A percentile compares a stretch with the other conserved stretches of the same genome.
Conservation (phyloP, 169 alveolate genomes). For the Perkinsus marinus region DNA sequence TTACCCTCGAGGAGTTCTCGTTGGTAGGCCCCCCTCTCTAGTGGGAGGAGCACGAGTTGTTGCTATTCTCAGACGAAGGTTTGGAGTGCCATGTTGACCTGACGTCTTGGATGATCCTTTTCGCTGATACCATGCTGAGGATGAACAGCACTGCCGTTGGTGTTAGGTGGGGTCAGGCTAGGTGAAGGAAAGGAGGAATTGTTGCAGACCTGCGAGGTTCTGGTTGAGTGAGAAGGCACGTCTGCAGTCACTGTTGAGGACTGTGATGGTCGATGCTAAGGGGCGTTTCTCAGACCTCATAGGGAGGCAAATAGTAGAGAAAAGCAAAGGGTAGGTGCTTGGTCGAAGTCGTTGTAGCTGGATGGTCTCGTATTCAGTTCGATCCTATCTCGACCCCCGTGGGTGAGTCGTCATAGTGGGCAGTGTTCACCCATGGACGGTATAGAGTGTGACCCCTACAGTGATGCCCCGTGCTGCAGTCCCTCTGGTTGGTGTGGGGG, state of each 20-base stretch:
- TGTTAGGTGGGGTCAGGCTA: neutral
- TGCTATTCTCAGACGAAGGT: slow-evolving; percentile 12
- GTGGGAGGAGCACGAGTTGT: no score
- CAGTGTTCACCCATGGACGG: no score
- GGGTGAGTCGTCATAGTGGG: no score
- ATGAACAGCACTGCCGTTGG: neutral
- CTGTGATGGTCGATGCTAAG: neutral
- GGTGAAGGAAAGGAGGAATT: neutral
- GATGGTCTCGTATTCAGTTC: no score
- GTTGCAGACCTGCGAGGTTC: no score
- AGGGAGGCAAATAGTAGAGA: slow-evolving; percentile 24
- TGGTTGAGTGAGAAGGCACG: no score
- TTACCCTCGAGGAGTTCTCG: slow-evolving; percentile 46
- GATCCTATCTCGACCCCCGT: no score
- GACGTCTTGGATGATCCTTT: slow-evolving; percentile 39
- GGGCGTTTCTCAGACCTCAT: slow-evolving; percentile 31
- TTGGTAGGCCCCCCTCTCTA: neutral
- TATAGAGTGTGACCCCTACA: no score
- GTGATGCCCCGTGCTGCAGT: slow-evolving; percentile 27
- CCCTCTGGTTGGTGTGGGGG: slow-evolving; percentile 39
- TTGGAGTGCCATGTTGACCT: slow-evolving; percentile 48
- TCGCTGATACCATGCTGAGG: slow-evolving; percentile 18
- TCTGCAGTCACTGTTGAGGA: neutral
- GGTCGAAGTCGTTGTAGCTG: slow-evolving; percentile 1
- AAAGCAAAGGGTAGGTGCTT: neutral